Evolutionary conservation across 305 asterid species (phyloP), one percentile per base, ranked within the genome.

Genomic region (Fraxinus baroniana): DNA sequence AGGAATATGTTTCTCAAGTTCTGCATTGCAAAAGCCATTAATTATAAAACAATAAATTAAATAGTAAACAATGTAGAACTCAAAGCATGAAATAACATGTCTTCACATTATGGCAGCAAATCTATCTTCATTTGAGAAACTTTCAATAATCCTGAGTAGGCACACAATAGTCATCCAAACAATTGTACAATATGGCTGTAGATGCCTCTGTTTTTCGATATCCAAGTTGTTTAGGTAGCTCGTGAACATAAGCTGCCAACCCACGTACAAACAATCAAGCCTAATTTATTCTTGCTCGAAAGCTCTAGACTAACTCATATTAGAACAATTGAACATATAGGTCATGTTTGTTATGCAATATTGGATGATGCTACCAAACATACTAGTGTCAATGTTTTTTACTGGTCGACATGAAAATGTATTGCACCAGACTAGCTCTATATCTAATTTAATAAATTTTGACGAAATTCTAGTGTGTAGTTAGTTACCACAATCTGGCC

Each of bases 1-100:
- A 5, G 97, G 94, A 39, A 95, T 89, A 86, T 94, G 99, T 76
- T 93, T 94, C 88, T 96, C 99, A 24, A 96, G 99, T 89, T 93
- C 99, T 96, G 95, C 30, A 84, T 72, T 66, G 52, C 17, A 7
- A 79, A 26, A 76, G 24, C 24, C 33, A 78, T 80, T 78, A 60
- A 77, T 33, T 66, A 30, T 37, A 6, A 75, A 17, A 71, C 66
- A 10, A 26, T n/a, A 32, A 81, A 20, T 49, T 10, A 37, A 26
- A 36, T 20, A 78, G 79, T 8, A 39, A 22, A 46, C 13, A 76
- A 7, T 1, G 18, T 60, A 60, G 70, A 60, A 20, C 9, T n/a
- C 28, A 20, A 60, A 18, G 28, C 70, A 18, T 60, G 70, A 18
- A 7, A 60, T 6, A 7, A 60, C 70, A 7, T 2, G 24, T 60